These are phyloP conservation scores for Hermanozyma aechmeae DNA, from an alignment of 805 yeast genomes.

Conservation along the genomic window DNA sequence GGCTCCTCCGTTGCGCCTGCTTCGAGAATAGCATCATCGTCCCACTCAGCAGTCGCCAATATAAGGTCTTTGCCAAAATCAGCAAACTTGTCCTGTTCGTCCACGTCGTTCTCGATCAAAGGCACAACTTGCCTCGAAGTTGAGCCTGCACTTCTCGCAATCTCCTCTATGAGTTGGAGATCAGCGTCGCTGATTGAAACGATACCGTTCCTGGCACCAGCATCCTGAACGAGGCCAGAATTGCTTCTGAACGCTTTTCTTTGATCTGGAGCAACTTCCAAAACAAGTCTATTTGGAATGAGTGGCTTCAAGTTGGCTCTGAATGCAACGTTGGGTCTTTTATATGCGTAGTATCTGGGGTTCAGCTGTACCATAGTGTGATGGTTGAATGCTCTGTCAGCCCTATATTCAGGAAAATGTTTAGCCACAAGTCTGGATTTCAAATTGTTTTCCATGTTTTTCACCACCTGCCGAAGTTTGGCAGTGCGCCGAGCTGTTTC, in stretches of 20 bases:
- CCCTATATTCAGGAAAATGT: constrained; percentile 57
- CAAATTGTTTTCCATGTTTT: constrained; percentile 19
- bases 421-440: constrained; percentile 24
- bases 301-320: constrained; percentile 30
- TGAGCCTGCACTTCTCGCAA: constrained; percentile 12
- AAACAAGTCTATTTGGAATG: constrained; percentile 47
- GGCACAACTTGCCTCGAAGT: constrained; percentile 12
- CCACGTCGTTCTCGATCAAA: constrained; percentile 22
- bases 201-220: constrained; percentile 6
- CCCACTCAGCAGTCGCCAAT: constrained; percentile 72
- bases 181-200: constrained; percentile 21
- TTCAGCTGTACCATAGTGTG: constrained; percentile 57
- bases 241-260: constrained; percentile 36
- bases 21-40: constrained; percentile 53
- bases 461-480: constrained; percentile 19
- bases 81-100: constrained; percentile 27
- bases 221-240: background rate
- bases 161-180: constrained; percentile 19
- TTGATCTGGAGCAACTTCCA: constrained; percentile 60
- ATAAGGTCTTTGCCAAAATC: constrained; percentile 46
- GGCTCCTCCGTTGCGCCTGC: constrained; percentile 24
- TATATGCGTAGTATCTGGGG: constrained; percentile 45
- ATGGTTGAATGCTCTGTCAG: constrained; percentile 49
- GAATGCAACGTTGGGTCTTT: constrained; percentile 37
- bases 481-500: constrained; percentile 15